Evolutionary conservation across 441 rosid species (phyloP).

Genomic region (Gossypium trilobum): DNA sequence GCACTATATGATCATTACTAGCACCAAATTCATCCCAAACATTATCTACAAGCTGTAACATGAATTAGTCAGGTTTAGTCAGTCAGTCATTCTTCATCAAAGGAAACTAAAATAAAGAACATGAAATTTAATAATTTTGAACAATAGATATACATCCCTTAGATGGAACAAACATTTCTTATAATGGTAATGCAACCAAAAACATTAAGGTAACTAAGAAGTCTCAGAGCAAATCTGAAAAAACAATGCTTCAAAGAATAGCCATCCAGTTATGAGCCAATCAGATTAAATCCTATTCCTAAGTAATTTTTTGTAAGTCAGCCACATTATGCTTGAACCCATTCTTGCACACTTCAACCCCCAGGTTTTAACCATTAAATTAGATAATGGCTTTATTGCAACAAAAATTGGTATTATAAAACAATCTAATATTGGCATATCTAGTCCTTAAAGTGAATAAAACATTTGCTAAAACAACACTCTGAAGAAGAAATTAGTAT

Average conservation of each 20-base stretch:
- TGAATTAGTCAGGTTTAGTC: constrained; percentile 16
- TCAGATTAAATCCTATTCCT: background rate
- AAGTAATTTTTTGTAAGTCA: background rate
- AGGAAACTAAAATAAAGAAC: background rate
- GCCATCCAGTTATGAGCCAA: background rate
- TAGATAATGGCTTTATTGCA: background rate
- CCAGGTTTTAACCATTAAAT: background rate
- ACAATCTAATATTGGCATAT: background rate
- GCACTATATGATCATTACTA: constrained; percentile 67
- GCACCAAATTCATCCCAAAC: constrained; percentile 44
- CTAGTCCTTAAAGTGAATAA: background rate
- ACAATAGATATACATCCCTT: background rate
- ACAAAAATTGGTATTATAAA: background rate
- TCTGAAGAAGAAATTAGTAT: background rate
- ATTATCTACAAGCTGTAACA: constrained; percentile 52
- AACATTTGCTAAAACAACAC: background rate
- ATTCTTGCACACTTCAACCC: background rate
- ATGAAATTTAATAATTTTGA: background rate
- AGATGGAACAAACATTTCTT: background rate
- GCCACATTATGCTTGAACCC: background rate
- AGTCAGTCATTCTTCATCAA: background rate
- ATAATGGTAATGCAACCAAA: background rate
- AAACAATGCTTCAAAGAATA: background rate
- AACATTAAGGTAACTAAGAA: background rate
- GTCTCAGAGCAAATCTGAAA: background rate